Evolutionary conservation across 2,329 filamentous ascomycete species (phyloP).

Genomic region (Colletotrichum tanaceti): DNA sequence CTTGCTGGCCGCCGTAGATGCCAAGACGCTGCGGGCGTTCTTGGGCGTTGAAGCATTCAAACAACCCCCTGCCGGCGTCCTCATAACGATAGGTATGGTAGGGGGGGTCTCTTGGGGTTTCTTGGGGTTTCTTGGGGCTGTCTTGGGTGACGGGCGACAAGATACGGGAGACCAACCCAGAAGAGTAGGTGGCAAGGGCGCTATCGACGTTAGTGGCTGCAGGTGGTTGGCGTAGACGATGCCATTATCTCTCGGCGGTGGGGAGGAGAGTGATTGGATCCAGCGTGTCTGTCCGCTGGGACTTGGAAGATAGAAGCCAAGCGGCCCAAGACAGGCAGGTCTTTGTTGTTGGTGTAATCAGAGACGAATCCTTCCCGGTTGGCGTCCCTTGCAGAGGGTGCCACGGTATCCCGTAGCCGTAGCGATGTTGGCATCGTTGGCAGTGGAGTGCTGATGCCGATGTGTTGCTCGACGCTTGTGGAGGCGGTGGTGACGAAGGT

Average conservation of each 20-base stretch:
- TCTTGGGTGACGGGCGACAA: background rate
- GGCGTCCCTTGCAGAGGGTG: background rate
- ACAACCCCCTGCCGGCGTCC: background rate
- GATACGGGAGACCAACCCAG: slow-evolving; percentile 25
- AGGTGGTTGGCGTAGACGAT: slow-evolving; percentile 13
- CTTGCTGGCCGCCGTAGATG: background rate
- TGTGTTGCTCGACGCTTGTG: background rate
- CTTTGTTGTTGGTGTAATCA: background rate
- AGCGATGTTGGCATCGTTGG: background rate
- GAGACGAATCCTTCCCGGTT: no score
- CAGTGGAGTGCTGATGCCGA: background rate
- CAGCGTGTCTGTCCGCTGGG: background rate
- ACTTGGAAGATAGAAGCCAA: slow-evolving; percentile 1
- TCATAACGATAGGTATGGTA: slow-evolving; percentile 4
- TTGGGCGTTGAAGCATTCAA: background rate
- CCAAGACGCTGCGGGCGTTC: background rate
- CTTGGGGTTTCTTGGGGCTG: no score
- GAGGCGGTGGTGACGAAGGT: background rate
- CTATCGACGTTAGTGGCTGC: background rate
- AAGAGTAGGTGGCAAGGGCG: slow-evolving; percentile 22
- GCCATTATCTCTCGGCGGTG: slow-evolving; percentile 21
- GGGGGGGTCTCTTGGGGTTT: background rate
- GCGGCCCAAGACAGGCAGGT: background rate
- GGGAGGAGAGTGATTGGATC: background rate
- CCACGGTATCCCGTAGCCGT: no score